These are phyloP conservation scores for Thamnidium elegans DNA, from an alignment of 192 early-diverging fungal species.

Conservation along the genomic window DNA sequence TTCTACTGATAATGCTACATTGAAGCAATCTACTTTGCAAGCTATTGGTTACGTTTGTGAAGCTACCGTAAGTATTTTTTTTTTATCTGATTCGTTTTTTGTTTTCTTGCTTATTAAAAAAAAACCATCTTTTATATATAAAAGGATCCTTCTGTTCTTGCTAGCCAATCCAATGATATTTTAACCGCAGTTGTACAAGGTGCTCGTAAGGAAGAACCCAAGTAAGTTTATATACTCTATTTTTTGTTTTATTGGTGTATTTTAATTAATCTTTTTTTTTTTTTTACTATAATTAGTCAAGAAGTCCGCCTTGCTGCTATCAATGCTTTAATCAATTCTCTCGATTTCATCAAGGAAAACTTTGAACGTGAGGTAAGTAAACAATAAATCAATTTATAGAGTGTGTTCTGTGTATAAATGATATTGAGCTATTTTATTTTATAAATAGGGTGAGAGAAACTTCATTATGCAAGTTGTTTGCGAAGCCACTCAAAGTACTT, in stretches of 20 bases:
- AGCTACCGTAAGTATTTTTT: constrained; percentile 60
- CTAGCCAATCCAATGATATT: constrained; percentile 83
- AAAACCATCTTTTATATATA: not conserved
- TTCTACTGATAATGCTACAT: constrained; percentile 59
- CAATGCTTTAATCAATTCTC: constrained; percentile 88
- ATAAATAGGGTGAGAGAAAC: constrained; percentile 81
- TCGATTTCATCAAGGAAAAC: constrained; percentile 93
- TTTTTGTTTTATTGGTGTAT: too few species aligned
- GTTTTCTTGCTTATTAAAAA: not conserved
- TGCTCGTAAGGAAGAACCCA: constrained; percentile 89
- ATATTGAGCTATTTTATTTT: not conserved
- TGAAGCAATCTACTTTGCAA: constrained; percentile 81
- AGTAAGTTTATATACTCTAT: constrained; percentile 36
- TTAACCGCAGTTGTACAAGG: constrained; percentile 94
- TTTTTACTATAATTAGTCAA: constrained; percentile 43
- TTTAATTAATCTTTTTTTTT: constrained; percentile 1
- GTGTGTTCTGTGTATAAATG: not conserved
- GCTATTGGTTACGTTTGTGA: constrained; percentile 96
- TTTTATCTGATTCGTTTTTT: not conserved
- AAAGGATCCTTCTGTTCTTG: constrained; percentile 77
- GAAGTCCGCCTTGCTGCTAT: constrained; percentile 88
- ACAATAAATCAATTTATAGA: not conserved
- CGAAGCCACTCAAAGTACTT: constrained; percentile 83
- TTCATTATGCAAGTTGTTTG: constrained; percentile 99
- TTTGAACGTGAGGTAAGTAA: constrained; percentile 79